phyloP scores from a whole-genome alignment of 345 rosid genomes.

The Arabis hirsuta region DNA sequence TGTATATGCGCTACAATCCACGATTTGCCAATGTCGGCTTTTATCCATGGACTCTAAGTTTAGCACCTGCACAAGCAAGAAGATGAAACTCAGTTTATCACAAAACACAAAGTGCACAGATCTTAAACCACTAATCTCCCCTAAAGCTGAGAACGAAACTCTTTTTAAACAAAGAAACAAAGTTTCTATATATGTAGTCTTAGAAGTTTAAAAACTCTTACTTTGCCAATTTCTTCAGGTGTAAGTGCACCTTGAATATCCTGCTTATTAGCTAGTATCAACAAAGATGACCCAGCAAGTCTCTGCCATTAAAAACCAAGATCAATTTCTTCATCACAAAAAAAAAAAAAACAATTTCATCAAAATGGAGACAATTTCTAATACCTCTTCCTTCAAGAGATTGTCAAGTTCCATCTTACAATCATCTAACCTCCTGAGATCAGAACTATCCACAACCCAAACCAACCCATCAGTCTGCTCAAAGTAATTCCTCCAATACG shows the following conservation, averaged over 20 bases:
- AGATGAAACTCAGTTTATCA: not conserved
- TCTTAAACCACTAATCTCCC: conserved; percentile 9
- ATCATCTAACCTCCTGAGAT: conserved; percentile 89
- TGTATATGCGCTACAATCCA: conserved; percentile 88
- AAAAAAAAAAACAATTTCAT: not conserved
- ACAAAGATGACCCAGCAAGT: conserved; percentile 86
- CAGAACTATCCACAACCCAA: conserved; percentile 96
- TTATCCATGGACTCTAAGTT: conserved; percentile 84
- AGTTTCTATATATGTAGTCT: not conserved
- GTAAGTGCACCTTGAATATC: conserved; percentile 87
- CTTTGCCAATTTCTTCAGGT: conserved; percentile 85
- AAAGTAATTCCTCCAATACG: conserved; percentile 96
- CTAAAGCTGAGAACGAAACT: not conserved
- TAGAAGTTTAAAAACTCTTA: conserved; percentile 36
- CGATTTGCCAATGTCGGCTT: conserved; percentile 85
- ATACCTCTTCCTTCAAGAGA: conserved; percentile 94
- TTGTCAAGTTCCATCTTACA: conserved; percentile 91
- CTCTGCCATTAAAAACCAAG: conserved; percentile 57
- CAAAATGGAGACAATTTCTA: not conserved
- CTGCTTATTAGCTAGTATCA: conserved; percentile 88
- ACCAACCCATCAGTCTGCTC: conserved; percentile 97
- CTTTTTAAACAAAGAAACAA: not conserved
- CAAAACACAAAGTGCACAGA: not conserved
- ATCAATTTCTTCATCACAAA: not conserved
- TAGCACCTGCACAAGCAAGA: conserved; percentile 57